Evolutionary conservation across 352 stramenopile genomes (phyloP).

Genomic region (Phytophthora macrochlamydospora): DNA sequence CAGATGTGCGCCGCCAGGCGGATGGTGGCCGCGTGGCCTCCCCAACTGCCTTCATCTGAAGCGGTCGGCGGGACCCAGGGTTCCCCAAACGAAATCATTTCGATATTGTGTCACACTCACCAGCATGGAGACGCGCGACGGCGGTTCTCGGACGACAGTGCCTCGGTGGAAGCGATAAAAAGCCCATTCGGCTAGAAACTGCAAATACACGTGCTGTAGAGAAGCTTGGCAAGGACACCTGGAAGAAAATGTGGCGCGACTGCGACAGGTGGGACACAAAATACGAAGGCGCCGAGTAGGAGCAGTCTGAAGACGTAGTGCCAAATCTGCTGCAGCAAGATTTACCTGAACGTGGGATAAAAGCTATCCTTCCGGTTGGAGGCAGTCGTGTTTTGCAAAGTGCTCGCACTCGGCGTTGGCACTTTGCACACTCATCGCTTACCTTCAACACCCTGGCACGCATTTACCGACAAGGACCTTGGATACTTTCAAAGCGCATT

Average conservation of each 20-base stretch:
- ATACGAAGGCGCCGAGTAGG: not conserved
- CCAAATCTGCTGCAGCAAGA: conserved; percentile 5
- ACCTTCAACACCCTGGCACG: not conserved
- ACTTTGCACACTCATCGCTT: not conserved
- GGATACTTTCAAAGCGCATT: not conserved
- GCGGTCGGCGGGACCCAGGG: not conserved
- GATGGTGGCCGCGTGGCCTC: too few relatives aligned
- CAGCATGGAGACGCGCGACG: not conserved
- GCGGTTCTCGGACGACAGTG: not conserved
- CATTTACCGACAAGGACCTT: not conserved
- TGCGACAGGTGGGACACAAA: conserved; percentile 4
- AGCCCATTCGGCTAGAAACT: not conserved
- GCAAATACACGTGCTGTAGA: not conserved
- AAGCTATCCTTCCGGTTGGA: conserved; percentile 7
- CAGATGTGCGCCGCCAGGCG: too few relatives aligned
- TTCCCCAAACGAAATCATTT: not conserved
- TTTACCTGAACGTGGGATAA: conserved; percentile 9
- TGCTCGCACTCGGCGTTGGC: not conserved
- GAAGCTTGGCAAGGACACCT: not conserved
- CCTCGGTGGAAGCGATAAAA: not conserved
- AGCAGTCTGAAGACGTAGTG: conserved; percentile 8
- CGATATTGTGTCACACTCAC: not conserved
- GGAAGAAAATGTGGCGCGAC: not conserved
- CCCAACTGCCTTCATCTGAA: not conserved
- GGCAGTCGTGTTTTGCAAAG: conserved; percentile 2